Evolutionary conservation across 2,329 filamentous ascomycete species (phyloP).

Genomic region (Aspergillus viridinutans): DNA sequence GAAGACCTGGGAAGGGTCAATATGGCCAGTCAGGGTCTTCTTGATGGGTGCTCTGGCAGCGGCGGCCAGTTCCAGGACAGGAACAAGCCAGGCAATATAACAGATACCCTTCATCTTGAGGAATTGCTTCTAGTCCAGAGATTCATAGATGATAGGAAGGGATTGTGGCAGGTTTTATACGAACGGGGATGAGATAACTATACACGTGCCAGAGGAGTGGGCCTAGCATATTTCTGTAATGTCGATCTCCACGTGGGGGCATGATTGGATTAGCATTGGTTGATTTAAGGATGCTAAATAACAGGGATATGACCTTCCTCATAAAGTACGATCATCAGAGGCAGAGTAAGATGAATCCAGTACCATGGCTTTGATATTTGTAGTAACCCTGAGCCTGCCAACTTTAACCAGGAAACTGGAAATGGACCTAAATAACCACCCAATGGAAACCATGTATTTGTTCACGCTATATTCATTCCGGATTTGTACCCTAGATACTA

Average conservation of each 20-base stretch:
- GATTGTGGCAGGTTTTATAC: background rate
- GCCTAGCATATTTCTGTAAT: background rate
- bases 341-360: no score
- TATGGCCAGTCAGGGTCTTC: conserved; percentile 8
- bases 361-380: no score
- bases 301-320: no score
- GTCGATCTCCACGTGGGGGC: background rate
- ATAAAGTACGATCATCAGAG: no score
- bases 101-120: background rate
- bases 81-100: background rate
- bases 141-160: background rate
- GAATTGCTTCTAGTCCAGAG: background rate
- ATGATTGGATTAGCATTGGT: background rate
- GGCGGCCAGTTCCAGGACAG: background rate
- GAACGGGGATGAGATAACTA: background rate
- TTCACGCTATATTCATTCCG: no score
- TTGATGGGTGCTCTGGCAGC: conserved; percentile 3
- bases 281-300: no score
- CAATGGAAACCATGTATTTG: no score
- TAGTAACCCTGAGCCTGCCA: no score
- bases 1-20: conserved; percentile 13
- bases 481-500: no score
- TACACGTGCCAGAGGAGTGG: background rate
- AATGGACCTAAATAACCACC: no score
- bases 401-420: no score